Percentiles rank a stretch among this genome's conserved stretches.
Evolutionary conservation across 1,284 basidiomycete genomes (phyloP).

Genomic region (Microbotryum intermedium): DNA sequence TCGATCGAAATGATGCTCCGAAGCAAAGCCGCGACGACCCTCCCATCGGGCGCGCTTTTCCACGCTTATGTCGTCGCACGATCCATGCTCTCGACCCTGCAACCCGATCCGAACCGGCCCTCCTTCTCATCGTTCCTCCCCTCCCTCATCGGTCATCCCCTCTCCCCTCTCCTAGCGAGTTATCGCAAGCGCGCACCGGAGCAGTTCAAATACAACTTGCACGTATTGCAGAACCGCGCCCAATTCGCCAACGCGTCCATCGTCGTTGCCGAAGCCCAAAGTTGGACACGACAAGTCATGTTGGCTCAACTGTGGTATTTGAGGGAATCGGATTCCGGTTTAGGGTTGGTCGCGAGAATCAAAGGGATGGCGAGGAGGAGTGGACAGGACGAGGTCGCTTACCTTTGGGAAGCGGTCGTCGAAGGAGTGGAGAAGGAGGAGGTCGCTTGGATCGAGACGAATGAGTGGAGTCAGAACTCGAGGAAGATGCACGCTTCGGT

Average conservation of each 20-base stretch:
- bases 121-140: constrained; percentile 6
- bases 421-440: constrained; percentile 11
- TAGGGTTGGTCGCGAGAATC: neutral
- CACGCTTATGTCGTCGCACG: constrained; percentile 7
- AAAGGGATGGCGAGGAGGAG: neutral
- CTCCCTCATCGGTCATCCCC: neutral
- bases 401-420: constrained; percentile 10
- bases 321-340: neutral
- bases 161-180: neutral
- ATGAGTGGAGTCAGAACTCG: constrained; percentile 4
- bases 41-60: neutral
- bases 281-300: constrained; percentile 12
- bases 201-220: neutral
- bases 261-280: neutral
- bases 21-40: neutral
- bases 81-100: neutral
- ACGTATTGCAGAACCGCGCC: neutral
- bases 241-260: neutral
- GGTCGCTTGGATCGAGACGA: constrained; percentile 12
- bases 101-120: neutral
- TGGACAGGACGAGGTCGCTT: neutral
- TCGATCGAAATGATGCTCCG: neutral
- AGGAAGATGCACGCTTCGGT: constrained; percentile 1
- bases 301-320: constrained; percentile 20
- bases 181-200: neutral